These are phyloP conservation scores for Cyclotella sp. DNA, from an alignment of 108 stramenopile species.

Conservation along the genomic window DNA sequence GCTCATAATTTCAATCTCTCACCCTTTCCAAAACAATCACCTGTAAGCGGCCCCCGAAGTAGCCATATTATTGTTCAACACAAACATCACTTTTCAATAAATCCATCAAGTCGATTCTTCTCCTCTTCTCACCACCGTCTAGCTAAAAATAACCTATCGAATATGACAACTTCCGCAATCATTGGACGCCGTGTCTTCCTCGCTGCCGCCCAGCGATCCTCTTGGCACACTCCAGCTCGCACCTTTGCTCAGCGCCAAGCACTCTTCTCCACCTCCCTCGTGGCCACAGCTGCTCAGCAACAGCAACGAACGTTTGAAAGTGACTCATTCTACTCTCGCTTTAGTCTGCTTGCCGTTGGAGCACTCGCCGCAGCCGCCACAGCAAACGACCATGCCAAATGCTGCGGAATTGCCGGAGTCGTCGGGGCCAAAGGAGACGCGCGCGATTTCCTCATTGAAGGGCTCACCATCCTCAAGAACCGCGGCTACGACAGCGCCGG, in stretches of 20 bases:
- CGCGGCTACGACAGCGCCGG: conserved; percentile 99
- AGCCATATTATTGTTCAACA: not conserved
- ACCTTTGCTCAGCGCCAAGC: conserved; percentile 31
- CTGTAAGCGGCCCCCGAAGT: not conserved
- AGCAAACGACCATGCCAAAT: conserved; percentile 27
- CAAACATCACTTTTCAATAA: not conserved
- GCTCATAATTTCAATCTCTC: conserved; percentile 3
- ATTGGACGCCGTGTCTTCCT: conserved; percentile 43
- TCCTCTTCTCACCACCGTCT: not conserved
- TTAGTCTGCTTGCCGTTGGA: conserved; percentile 27
- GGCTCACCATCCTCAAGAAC: conserved; percentile 96
- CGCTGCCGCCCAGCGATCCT: conserved; percentile 33
- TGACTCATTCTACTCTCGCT: not conserved
- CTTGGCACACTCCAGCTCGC: conserved; percentile 19
- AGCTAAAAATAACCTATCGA: not conserved
- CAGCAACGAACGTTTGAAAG: not conserved
- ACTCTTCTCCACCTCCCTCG: conserved; percentile 21
- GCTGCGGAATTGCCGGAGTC: conserved; percentile 69
- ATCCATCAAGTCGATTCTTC: not conserved
- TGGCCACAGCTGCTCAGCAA: conserved; percentile 13
- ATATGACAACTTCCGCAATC: conserved; percentile 39
- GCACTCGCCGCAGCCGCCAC: conserved; percentile 29
- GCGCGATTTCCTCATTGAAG: conserved; percentile 85
- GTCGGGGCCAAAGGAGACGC: conserved; percentile 57
- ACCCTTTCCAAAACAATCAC: too few relatives aligned